A percentile compares a stretch with the other conserved stretches of the same genome.
Evolutionary conservation across 441 rosid genomes (phyloP).

Genomic region (Adansonia madagascariensis): DNA sequence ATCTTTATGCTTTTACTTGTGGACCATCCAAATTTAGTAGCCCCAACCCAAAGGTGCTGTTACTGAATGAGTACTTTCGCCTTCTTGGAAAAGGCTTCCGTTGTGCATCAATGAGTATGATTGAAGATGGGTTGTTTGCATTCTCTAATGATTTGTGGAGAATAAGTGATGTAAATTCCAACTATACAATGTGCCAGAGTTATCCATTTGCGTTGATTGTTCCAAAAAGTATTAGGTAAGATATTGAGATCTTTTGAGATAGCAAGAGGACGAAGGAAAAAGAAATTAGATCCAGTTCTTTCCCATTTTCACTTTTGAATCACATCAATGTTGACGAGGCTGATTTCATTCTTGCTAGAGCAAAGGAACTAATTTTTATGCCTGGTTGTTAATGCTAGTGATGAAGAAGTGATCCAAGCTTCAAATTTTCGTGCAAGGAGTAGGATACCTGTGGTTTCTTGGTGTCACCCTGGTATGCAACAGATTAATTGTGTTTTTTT

Average conservation of each 20-base stretch:
- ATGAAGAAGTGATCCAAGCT: conserved; percentile 86
- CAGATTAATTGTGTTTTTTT: conserved; percentile 24
- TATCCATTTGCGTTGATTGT: conserved; percentile 92
- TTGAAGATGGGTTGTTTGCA: conserved; percentile 68
- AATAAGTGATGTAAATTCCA: conserved; percentile 70
- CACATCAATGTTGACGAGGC: neutral
- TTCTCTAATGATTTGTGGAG: conserved; percentile 90
- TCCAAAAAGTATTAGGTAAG: conserved; percentile 85
- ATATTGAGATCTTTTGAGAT: conserved; percentile 31
- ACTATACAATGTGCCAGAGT: conserved; percentile 72
- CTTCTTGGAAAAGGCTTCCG: conserved; percentile 69
- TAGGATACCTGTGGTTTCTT: conserved; percentile 89
- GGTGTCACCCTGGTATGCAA: conserved; percentile 92
- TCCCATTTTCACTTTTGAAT: conserved; percentile 14
- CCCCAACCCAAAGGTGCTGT: conserved; percentile 75
- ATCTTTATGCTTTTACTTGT: conserved; percentile 84
- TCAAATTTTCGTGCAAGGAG: conserved; percentile 89
- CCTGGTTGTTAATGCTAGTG: conserved; percentile 53
- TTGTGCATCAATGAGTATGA: conserved; percentile 69
- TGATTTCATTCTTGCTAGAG: conserved; percentile 23
- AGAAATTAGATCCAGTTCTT: conserved; percentile 1
- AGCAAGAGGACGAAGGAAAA: conserved; percentile 22
- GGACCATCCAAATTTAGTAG: conserved; percentile 75
- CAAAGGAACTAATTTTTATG: conserved; percentile 32
- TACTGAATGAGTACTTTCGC: conserved; percentile 94